Evolutionary conservation across 257 asterid genomes (phyloP).

Genomic region (Knoxia roxburghii): DNA sequence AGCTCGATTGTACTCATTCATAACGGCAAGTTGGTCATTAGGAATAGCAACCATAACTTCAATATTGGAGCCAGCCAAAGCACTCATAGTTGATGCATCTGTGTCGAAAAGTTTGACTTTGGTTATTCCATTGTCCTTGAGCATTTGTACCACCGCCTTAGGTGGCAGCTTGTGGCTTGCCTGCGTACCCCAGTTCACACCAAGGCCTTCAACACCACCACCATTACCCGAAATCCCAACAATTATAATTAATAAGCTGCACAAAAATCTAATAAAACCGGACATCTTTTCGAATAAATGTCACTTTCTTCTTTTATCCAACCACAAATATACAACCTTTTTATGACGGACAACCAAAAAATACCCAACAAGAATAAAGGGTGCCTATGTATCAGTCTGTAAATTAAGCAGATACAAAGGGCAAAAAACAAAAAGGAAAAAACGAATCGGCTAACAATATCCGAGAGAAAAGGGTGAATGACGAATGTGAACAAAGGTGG

Average conservation of each 20-base stretch:
- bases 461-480: too few relatives aligned
- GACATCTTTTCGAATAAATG: too few relatives aligned
- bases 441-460: too few relatives aligned
- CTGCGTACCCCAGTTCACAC: constrained; percentile 47
- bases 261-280: constrained; percentile 1
- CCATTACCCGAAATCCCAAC: constrained; percentile 8
- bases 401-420: too few relatives aligned
- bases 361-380: not conserved
- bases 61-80: constrained; percentile 29
- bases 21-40: constrained; percentile 22
- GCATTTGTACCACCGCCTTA: constrained; percentile 30
- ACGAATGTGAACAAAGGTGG: too few relatives aligned
- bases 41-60: constrained; percentile 41
- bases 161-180: constrained; percentile 31
- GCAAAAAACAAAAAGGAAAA: too few relatives aligned
- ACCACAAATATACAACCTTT: not conserved
- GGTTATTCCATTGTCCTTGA: constrained; percentile 29
- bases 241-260: constrained; percentile 3
- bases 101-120: constrained; percentile 36
- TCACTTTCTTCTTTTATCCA: not conserved
- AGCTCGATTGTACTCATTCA: constrained; percentile 27
- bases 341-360: not conserved
- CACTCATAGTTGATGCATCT: constrained; percentile 31
- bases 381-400: too few relatives aligned
- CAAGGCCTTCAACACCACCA: constrained; percentile 25